Base-by-base conservation (phyloP, 371 early-diverging fungal species). In the Vairimorpha apis region DNA sequence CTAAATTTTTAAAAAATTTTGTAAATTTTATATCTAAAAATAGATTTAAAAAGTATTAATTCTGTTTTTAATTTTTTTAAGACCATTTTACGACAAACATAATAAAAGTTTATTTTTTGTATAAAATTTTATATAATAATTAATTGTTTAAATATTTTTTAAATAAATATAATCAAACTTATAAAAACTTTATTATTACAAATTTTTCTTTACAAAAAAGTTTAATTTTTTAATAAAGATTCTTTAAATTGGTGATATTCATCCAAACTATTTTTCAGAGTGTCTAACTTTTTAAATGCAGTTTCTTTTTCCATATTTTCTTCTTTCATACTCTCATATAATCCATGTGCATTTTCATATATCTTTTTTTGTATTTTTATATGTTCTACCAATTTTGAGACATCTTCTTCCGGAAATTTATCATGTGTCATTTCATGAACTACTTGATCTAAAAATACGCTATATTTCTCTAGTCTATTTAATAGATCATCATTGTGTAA, bases 301-400 rank as follows among this genome's bases (percentile, higher is more conserved):
- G 21, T 37, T 63, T 63, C 63, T 63, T 63, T 63, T 1, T 63
- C 63, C 18, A 33, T 32, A 2, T 41, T 25, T 43, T 63, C 63
- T 16, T 63, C 63, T 27, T 41, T 63, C 2, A 63, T n/a, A 12
- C 7, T 23, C 2, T 41, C 44, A 27, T 41, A 63, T 1, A 63
- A 25, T 1, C 27, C 23, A 7, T 63, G 63, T 1, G 63, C 63
- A 21, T 63, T n/a, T 29, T 63, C 63, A 27, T 63, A 63, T 7
- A 63, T 41, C 29, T 63, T 63, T 43, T 63, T 63, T 27, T 63
- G 63, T 25, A 63, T 32, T 41, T 25, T 41, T 13, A 63, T 37
- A 25, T 43, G 33, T 4, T 63, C 63, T 13, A 63, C 38, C 18
- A 63, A 21, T 29, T 25, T 25, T 3, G 33, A 32, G 0, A 37